Percentiles rank a stretch among this genome's conserved stretches.
These are phyloP conservation scores for Hebeloma cylindrosporum DNA, from an alignment of 768 basidiomycete species.

Conservation along the genomic window DNA sequence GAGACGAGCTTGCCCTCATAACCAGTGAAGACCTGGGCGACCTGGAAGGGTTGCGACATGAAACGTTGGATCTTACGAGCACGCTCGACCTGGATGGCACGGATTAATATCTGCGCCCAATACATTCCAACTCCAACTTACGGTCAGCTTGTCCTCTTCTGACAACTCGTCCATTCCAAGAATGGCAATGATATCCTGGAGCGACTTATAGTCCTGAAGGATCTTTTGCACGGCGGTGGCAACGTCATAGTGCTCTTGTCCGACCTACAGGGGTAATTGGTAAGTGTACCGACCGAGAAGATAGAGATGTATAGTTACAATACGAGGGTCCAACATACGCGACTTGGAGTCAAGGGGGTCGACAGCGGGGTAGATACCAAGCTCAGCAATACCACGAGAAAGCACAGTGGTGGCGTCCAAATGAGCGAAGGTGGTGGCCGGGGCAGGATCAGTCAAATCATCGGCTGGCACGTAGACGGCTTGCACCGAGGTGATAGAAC, in stretches of 20 bases:
- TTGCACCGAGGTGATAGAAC: constrained; percentile 99
- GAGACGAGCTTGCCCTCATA: constrained; percentile 97
- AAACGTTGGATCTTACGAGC: constrained; percentile 99
- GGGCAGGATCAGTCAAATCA: constrained; percentile 99
- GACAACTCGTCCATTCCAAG: constrained; percentile 99
- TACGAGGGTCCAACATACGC: constrained; percentile 99
- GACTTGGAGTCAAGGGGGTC: constrained; percentile 99
- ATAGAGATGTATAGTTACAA: constrained; percentile 52
- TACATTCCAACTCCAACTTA: constrained; percentile 38
- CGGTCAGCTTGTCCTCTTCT: constrained; percentile 98
- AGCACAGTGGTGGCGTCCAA: constrained; percentile 99
- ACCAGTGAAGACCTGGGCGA: constrained; percentile 99
- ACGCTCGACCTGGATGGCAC: constrained; percentile 76
- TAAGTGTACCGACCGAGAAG: neutral
- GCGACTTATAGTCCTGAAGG: constrained; percentile 93
- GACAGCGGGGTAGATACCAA: constrained; percentile 99
- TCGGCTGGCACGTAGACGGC: constrained; percentile 99
- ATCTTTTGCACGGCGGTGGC: constrained; percentile 98
- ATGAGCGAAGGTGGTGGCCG: constrained; percentile 99
- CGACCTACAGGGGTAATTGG: constrained; percentile 50
- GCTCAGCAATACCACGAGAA: constrained; percentile 98
- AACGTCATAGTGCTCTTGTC: constrained; percentile 91
- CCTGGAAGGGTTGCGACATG: constrained; percentile 99
- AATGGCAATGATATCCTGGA: constrained; percentile 99
- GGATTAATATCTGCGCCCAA: neutral